These are phyloP conservation scores for Echium plantagineum DNA, from an alignment of 257 asterid species.

Conservation along the genomic window DNA sequence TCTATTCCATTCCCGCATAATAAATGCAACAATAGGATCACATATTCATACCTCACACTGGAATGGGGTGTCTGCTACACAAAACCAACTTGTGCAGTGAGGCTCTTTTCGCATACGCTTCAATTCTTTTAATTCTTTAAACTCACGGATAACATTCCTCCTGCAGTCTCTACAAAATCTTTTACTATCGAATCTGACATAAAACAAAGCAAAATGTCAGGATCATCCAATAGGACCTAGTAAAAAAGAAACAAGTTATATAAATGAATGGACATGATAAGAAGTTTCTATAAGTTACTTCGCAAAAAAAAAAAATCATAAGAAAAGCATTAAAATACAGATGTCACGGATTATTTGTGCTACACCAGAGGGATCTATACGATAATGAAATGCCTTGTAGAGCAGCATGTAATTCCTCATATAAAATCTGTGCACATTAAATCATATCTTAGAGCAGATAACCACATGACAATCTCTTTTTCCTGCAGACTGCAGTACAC, in stretches of 20 bases:
- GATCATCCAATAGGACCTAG: background rate
- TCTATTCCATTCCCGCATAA: too few relatives aligned
- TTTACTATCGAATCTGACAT: slow-evolving; percentile 88
- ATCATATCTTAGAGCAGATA: background rate
- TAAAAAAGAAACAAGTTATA: background rate
- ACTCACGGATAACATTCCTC: slow-evolving; percentile 94
- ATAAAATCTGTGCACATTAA: background rate
- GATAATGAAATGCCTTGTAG: background rate
- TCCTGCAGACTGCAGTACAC: background rate
- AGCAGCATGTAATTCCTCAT: background rate
- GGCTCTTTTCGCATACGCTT: slow-evolving; percentile 78
- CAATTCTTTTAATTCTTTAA: slow-evolving; percentile 90
- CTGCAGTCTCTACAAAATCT: slow-evolving; percentile 98
- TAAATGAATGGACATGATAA: background rate
- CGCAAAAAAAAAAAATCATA: background rate
- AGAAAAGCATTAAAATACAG: background rate
- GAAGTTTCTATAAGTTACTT: background rate
- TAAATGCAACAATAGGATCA: too few relatives aligned
- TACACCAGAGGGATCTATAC: background rate
- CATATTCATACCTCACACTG: slow-evolving; percentile 87
- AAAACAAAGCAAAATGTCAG: slow-evolving; percentile 9
- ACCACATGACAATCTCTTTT: background rate
- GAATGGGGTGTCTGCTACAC: slow-evolving; percentile 89
- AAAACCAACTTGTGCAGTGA: slow-evolving; percentile 87
- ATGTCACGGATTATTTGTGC: background rate